phyloP scores from a whole-genome alignment of 257 asterid species.

The Salvia miltiorrhiza region DNA sequence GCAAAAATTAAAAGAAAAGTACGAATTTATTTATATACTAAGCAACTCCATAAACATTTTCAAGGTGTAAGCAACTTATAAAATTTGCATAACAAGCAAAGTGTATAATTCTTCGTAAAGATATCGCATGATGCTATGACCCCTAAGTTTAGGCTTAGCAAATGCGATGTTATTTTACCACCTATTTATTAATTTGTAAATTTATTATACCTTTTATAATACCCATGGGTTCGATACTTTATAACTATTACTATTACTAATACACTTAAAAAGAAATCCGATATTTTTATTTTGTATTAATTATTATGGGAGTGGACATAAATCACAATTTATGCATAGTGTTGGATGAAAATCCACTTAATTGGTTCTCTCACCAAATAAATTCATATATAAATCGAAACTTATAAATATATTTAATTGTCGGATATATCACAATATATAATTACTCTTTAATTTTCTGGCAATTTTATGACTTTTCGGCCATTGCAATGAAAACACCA shows the following conservation, averaged over 20 bases:
- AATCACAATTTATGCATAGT: too few relatives aligned
- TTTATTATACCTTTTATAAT: neutral
- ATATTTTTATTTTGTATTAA: neutral
- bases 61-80: constrained; percentile 26
- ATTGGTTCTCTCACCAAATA: neutral
- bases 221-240: neutral
- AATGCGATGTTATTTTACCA: neutral
- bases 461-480: too few relatives aligned
- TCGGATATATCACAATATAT: too few relatives aligned
- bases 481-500: too few relatives aligned
- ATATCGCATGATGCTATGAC: constrained; percentile 23
- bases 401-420: too few relatives aligned
- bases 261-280: too few relatives aligned
- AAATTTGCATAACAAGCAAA: constrained; percentile 22
- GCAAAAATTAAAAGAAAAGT: constrained; percentile 8
- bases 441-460: too few relatives aligned
- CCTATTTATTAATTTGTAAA: neutral
- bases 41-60: constrained; percentile 27
- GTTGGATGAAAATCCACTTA: too few relatives aligned
- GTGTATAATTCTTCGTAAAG: constrained; percentile 20
- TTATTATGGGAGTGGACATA: too few relatives aligned
- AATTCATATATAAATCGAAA: neutral
- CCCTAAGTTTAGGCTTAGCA: neutral
- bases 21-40: constrained; percentile 4
- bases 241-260: neutral